Conservation (phyloP, 768 basidiomycete genomes). For the Hygrophorus russula region DNA sequence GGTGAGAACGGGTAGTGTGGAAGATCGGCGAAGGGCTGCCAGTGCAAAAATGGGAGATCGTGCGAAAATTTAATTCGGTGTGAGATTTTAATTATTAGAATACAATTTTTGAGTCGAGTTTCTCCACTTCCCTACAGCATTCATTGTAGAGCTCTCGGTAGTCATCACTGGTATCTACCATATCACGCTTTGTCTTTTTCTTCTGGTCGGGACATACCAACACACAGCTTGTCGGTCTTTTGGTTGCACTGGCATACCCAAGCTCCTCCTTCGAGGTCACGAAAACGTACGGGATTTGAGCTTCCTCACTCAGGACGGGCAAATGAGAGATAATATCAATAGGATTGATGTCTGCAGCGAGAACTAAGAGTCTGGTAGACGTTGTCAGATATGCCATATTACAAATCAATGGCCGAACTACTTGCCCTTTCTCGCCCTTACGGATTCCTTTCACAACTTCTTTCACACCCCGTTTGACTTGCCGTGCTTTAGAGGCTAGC, state of each 20-base stretch:
- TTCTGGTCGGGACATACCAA: constrained; percentile 84
- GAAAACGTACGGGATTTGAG: constrained; percentile 82
- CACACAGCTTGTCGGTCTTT: constrained; percentile 96
- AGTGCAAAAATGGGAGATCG: constrained; percentile 13
- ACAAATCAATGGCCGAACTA: constrained; percentile 8
- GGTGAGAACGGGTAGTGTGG: constrained; percentile 12
- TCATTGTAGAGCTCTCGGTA: constrained; percentile 83
- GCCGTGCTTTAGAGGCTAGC: constrained; percentile 87
- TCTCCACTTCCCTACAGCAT: constrained; percentile 75
- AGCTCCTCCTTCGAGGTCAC: constrained; percentile 91
- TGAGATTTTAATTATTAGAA: constrained; percentile 28
- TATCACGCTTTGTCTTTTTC: constrained; percentile 46
- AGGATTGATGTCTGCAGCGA: constrained; percentile 96
- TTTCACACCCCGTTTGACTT: constrained; percentile 96
- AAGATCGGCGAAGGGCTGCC: constrained; percentile 13
- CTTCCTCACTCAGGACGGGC: constrained; percentile 90
- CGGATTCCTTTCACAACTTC: constrained; percentile 96
- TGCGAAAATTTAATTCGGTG: not conserved
- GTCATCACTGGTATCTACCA: constrained; percentile 66
- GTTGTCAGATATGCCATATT: not conserved
- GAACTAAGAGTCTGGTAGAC: constrained; percentile 62
- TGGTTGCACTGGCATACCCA: constrained; percentile 90
- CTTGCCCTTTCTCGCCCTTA: constrained; percentile 94
- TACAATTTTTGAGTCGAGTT: constrained; percentile 59
- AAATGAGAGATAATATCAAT: constrained; percentile 98